Percentiles rank a stretch among this genome's conserved stretches.
These are phyloP conservation scores for Xylaria sp. DNA, from an alignment of 2,329 filamentous ascomycete genomes.

Conservation along the genomic window DNA sequence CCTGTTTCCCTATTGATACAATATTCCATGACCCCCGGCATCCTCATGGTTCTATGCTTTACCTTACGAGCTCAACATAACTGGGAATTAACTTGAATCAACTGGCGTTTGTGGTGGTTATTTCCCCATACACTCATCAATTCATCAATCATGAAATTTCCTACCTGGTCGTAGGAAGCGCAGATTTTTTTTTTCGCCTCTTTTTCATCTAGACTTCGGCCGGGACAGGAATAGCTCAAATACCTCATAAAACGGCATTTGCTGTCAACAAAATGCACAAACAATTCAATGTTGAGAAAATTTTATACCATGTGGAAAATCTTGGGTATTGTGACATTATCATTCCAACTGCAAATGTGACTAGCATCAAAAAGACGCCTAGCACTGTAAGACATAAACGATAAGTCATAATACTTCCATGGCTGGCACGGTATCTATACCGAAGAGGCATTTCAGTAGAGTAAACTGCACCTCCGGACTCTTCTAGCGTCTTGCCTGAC, in stretches of 20 bases:
- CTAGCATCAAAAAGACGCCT: not conserved
- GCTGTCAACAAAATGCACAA: slow-evolving; percentile 7
- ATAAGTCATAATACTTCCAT: not conserved
- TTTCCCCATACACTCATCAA: not conserved
- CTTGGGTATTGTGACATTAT: not conserved
- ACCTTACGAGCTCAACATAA: not conserved
- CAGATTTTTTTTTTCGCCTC: slow-evolving; percentile 2
- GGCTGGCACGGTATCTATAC: not conserved
- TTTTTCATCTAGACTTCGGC: slow-evolving; percentile 21
- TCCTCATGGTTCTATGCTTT: not conserved
- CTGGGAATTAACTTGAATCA: slow-evolving; percentile 1
- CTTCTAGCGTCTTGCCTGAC: not conserved
- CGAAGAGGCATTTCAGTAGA: not conserved
- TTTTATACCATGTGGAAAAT: not conserved
- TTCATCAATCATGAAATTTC: not conserved
- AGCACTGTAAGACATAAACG: not conserved
- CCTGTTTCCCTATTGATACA: slow-evolving; percentile 7
- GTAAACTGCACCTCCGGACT: not conserved
- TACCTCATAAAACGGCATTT: slow-evolving; percentile 10
- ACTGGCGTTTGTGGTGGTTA: not conserved
- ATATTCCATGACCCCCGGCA: not conserved
- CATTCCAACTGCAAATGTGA: not conserved
- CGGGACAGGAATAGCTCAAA: slow-evolving; percentile 9
- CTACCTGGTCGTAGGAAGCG: slow-evolving; percentile 23
- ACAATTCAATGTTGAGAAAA: not conserved